Conservation (phyloP, 805 yeast species). For the Saccharomycopsis fibuligera region DNA sequence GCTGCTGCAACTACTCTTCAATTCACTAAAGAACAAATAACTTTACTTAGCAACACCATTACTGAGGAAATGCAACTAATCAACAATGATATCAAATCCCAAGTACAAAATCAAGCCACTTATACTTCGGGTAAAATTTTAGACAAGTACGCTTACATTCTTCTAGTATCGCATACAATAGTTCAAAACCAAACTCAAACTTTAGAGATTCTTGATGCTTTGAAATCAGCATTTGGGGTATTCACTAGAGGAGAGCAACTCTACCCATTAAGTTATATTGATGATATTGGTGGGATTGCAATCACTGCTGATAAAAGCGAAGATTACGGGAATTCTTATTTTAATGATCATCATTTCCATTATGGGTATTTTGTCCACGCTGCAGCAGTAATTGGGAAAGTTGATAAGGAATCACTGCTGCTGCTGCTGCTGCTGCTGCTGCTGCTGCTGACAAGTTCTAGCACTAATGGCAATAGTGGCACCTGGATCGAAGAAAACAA, state of each 20-base stretch:
- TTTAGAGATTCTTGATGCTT: conserved; percentile 28
- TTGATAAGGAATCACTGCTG: conserved; percentile 48
- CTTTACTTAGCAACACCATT: conserved; percentile 37
- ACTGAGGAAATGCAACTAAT: conserved; percentile 38
- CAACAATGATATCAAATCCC: conserved; percentile 32
- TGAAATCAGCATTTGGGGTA: conserved; percentile 39
- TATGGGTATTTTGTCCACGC: conserved; percentile 80
- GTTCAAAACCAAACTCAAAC: conserved; percentile 38
- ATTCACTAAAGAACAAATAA: conserved; percentile 26
- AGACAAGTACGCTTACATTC: conserved; percentile 52
- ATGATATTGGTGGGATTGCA: conserved; percentile 53
- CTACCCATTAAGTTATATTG: conserved; percentile 50
- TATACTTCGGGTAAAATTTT: conserved; percentile 49
- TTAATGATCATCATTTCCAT: conserved; percentile 86
- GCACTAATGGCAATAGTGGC: conserved; percentile 37
- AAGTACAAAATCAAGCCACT: conserved; percentile 37
- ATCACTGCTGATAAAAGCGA: conserved; percentile 42
- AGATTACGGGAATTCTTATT: conserved; percentile 69
- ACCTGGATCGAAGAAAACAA: conserved; percentile 42
- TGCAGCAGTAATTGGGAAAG: conserved; percentile 70
- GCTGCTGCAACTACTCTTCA: conserved; percentile 16
- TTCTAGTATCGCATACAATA: conserved; percentile 44
- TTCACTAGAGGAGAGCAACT: conserved; percentile 37
- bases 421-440: no score
- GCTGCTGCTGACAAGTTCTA: no score